A percentile compares a stretch with the other conserved stretches of the same genome.
These are phyloP conservation scores for Monilinia fructicola DNA, from an alignment of 2,329 filamentous ascomycete species.

Conservation along the genomic window DNA sequence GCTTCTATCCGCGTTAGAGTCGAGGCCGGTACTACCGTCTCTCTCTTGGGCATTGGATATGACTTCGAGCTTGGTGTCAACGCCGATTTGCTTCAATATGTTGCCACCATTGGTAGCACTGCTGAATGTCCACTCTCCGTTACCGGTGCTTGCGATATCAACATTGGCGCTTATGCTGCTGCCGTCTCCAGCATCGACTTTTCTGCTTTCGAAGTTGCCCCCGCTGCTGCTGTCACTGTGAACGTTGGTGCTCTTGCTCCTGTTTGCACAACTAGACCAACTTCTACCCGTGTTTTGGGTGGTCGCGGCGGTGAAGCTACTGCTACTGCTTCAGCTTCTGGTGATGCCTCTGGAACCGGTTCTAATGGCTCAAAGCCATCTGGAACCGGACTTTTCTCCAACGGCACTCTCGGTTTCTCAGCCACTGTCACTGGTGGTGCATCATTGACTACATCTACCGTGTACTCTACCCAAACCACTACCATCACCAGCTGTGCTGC, in stretches of 20 bases:
- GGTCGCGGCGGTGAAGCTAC: background rate
- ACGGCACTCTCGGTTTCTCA: background rate
- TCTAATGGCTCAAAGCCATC: background rate
- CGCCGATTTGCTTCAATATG: conserved; percentile 33
- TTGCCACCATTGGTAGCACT: conserved; percentile 26
- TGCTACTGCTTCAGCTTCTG: background rate
- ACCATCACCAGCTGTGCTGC: conserved; percentile 29
- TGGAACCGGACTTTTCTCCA: background rate
- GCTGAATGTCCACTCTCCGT: conserved; percentile 26
- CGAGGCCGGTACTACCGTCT: conserved; percentile 32
- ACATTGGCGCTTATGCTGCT: conserved; percentile 32
- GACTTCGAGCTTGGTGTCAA: conserved; percentile 32
- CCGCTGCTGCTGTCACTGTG: conserved; percentile 27
- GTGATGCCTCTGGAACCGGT: background rate
- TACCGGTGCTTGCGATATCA: conserved; percentile 28
- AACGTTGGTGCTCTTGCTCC: conserved; percentile 17
- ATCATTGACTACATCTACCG: conserved; percentile 28
- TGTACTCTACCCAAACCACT: background rate
- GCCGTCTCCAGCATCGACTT: conserved; percentile 31
- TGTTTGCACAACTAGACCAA: conserved; percentile 6
- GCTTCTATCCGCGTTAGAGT: conserved; percentile 32
- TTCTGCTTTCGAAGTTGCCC: conserved; percentile 26
- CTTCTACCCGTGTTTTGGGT: background rate
- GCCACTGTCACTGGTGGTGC: conserved; percentile 25
- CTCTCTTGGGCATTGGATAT: conserved; percentile 29